phyloP scores from a whole-genome alignment of 805 yeast species.

The Saturnispora diversa region DNA sequence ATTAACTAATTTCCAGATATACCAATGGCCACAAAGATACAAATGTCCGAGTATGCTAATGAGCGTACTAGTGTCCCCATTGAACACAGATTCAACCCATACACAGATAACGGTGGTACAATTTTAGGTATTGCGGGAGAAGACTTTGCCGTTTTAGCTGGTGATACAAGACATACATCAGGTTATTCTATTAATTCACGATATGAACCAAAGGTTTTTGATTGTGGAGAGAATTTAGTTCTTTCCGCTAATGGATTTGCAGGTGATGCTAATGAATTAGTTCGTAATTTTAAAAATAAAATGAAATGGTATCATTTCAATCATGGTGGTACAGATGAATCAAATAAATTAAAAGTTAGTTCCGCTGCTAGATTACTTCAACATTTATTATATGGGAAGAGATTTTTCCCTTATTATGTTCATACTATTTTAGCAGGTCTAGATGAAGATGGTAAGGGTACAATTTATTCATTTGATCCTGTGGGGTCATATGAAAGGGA shows the following conservation, averaged over 20 bases:
- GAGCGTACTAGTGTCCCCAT: constrained; percentile 55
- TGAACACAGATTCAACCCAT: constrained; percentile 89
- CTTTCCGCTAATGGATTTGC: constrained; percentile 94
- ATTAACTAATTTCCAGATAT: too few relatives aligned
- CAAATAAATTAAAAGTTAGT: constrained; percentile 53
- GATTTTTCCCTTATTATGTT: constrained; percentile 95
- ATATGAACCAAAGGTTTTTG: constrained; percentile 81
- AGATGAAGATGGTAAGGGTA: constrained; percentile 86
- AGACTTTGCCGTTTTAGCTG: constrained; percentile 94
- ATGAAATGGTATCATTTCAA: constrained; percentile 91
- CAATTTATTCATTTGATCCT: constrained; percentile 93
- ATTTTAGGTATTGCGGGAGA: constrained; percentile 96
- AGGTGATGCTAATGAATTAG: constrained; percentile 86
- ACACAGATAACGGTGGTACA: constrained; percentile 94
- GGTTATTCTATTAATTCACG: constrained; percentile 93
- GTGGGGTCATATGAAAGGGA: constrained; percentile 97
- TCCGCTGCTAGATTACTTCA: constrained; percentile 89
- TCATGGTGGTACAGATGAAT: constrained; percentile 38
- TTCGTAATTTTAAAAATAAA: constrained; percentile 60
- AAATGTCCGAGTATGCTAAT: constrained; percentile 48
- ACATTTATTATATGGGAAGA: constrained; percentile 82
- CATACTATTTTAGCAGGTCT: constrained; percentile 92
- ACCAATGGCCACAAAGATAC: background rate
- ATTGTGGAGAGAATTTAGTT: constrained; percentile 79
- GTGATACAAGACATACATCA: constrained; percentile 94